Evolutionary conservation across 495 filamentous ascomycete genomes (phyloP), one percentile per base, ranked within the genome.

Genomic region (Cercophora newfieldiana): DNA sequence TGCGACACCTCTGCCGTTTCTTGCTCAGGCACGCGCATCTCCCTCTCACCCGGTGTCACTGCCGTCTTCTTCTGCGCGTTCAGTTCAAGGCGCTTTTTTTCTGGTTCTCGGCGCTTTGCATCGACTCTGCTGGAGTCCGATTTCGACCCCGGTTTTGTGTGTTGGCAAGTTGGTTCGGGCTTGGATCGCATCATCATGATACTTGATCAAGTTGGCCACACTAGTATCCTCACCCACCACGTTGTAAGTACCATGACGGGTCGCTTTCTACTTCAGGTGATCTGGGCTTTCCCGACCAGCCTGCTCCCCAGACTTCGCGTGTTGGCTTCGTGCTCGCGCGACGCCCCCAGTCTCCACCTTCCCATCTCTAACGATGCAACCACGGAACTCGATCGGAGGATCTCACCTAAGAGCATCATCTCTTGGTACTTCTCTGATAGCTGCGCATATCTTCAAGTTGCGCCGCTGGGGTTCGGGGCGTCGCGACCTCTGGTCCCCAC

Each of bases 131-230:
- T 1, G 1, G 19, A 6, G 16, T n/a, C 25, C 18, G 8, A 28
- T 25, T 21, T 7, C 30, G 24, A 33, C 29, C 30, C 55, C 28
- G 49, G 22, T 49, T 50, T 55, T 59, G 30, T 14, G 24, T 37
- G 47, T 53, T 51, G 57, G 50, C 58, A 7, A 51, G 37, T 47
- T 57, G 22, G 47, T 26, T 26, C 28, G 25, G 21, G 24, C 55
- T 53, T 58, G 56, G 56, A 53, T 62, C 61, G 65, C 66, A 67
- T 50, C 74, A 72, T 65, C 71, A 77, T 75, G 73, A 70, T 55
- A 67, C 61, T 72, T 61, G 69, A 56, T 50, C 63, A 26, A 65
- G 48, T 63, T 59, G 56, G 63, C 30, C 28, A 62, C 33, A 59
- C n/a, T 54, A 59, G 53, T 63, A 72, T 72, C 14, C 19, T 59